These are phyloP conservation scores for Leccinum variicolor DNA, from an alignment of 768 basidiomycete genomes.

Conservation along the genomic window DNA sequence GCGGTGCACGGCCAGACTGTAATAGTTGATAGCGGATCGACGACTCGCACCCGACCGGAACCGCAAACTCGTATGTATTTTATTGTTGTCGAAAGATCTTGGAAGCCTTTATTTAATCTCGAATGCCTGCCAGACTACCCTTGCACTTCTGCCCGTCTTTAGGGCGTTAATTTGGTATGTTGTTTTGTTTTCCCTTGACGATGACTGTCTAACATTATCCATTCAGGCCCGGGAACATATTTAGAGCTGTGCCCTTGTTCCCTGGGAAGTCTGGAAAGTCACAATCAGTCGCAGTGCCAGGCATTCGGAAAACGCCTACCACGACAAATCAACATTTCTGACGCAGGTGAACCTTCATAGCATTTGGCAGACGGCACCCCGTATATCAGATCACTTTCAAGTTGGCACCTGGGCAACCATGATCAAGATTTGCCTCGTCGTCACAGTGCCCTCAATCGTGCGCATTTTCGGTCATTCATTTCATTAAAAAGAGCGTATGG, in stretches of 20 bases:
- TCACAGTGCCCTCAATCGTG: not conserved
- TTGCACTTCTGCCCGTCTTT: not conserved
- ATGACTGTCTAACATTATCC: too few species aligned
- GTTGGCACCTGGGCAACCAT: not conserved
- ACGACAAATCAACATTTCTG: fast-evolving
- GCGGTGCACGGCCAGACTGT: too few species aligned
- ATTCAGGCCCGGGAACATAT: too few species aligned
- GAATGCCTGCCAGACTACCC: not conserved
- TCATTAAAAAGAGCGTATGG: constrained; percentile 11
- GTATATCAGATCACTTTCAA: not conserved
- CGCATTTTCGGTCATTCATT: not conserved
- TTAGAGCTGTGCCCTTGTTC: too few species aligned
- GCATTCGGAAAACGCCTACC: too few species aligned
- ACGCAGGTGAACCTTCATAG: not conserved
- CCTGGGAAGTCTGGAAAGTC: too few species aligned
- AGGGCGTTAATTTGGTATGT: not conserved
- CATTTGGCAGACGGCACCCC: not conserved
- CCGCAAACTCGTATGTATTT: not conserved
- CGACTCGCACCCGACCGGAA: not conserved
- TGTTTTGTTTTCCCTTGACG: too few species aligned
- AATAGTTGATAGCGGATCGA: too few species aligned
- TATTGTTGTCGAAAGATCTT: not conserved
- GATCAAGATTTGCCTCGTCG: not conserved
- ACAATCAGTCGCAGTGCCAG: too few species aligned
- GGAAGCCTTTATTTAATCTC: not conserved